Percentiles rank a stretch among this genome's conserved stretches.
These are phyloP conservation scores for Veloboletus limbatus DNA, from an alignment of 1,284 basidiomycete genomes.

Conservation along the genomic window DNA sequence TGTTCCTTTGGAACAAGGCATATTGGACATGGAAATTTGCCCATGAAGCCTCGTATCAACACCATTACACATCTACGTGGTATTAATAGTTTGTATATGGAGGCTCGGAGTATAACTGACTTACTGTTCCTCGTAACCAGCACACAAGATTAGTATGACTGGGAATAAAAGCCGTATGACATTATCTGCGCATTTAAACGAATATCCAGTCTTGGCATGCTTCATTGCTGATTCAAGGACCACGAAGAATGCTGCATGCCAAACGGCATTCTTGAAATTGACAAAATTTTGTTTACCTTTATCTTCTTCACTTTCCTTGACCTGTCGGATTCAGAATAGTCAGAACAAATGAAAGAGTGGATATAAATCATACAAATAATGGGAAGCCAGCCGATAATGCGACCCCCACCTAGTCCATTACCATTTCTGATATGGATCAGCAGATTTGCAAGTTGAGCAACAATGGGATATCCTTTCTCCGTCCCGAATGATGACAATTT, in stretches of 20 bases:
- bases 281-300: constrained; percentile 27
- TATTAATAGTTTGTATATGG: not conserved
- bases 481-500: constrained; percentile 43
- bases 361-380: constrained; percentile 30
- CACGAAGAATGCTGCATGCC: constrained; percentile 18
- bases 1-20: constrained; percentile 8
- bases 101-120: constrained; percentile 1
- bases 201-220: constrained; percentile 13
- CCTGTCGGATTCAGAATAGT: constrained; percentile 5
- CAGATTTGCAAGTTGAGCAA: constrained; percentile 38
- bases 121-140: constrained; percentile 24
- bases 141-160: constrained; percentile 16
- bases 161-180: constrained; percentile 1
- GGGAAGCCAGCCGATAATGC: constrained; percentile 44
- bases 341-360: not conserved
- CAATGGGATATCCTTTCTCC: constrained; percentile 42
- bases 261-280: constrained; percentile 37
- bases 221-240: constrained; percentile 11
- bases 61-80: constrained; percentile 10
- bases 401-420: constrained; percentile 35
- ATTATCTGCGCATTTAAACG: constrained; percentile 6
- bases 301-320: constrained; percentile 27
- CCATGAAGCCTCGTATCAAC: constrained; percentile 4
- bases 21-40: constrained; percentile 12
- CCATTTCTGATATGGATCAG: constrained; percentile 39